phyloP scores from a whole-genome alignment of 371 early-diverging fungal genomes.

The Choanephora cucurbitarum region DNA sequence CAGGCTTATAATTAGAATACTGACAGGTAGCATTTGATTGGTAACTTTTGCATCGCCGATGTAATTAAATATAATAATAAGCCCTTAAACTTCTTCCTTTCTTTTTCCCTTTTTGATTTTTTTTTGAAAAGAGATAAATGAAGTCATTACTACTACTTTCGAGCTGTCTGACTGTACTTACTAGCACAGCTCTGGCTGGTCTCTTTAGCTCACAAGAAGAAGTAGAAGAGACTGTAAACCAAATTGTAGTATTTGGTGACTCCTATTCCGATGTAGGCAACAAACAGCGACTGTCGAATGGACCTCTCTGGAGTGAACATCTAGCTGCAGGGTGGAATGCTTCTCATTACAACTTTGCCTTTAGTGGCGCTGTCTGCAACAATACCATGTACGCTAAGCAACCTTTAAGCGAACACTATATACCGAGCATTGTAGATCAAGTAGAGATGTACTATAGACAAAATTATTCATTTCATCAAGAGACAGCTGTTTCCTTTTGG shows the following conservation, averaged over 20 bases:
- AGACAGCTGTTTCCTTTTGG: conserved; percentile 46
- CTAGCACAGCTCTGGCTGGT: too few relatives aligned
- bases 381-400: conserved; percentile 21
- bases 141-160: too few relatives aligned
- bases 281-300: conserved; percentile 39
- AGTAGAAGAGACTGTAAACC: conserved; percentile 23
- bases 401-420: conserved; percentile 6
- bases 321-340: conserved; percentile 50
- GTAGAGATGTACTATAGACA: conserved; percentile 46
- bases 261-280: conserved; percentile 52
- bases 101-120: too few relatives aligned
- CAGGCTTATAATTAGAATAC: too few relatives aligned
- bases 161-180: too few relatives aligned
- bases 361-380: conserved; percentile 44
- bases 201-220: too few relatives aligned
- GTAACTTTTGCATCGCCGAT: too few relatives aligned
- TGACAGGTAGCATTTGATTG: too few relatives aligned
- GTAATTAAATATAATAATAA: too few relatives aligned
- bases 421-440: conserved; percentile 47
- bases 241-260: conserved; percentile 53
- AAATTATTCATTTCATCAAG: conserved; percentile 33
- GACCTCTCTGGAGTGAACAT: conserved; percentile 52
- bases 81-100: too few relatives aligned
- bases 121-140: too few relatives aligned
- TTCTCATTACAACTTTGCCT: conserved; percentile 45